Percentiles rank a stretch among this genome's conserved stretches.
Conservation (phyloP, 225 moss, liverwort and hornwort genomes). For the Marchantia paleacea region DNA sequence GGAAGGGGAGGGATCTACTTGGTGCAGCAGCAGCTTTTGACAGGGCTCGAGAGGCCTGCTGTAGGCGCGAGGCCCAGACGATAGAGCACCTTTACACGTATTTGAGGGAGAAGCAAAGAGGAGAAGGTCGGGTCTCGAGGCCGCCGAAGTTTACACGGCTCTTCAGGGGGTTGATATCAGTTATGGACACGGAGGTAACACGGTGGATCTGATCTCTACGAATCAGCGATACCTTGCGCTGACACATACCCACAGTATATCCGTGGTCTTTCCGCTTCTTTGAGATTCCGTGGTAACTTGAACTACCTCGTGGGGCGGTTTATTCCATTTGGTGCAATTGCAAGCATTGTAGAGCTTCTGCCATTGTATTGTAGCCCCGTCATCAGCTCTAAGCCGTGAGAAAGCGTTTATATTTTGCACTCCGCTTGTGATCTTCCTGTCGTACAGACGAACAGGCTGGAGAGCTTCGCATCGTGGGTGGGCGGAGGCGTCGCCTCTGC, state of each 20-base stretch:
- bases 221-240: neutral
- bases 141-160: neutral
- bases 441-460: conserved; percentile 37
- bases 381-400: neutral
- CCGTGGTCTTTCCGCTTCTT: neutral
- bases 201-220: neutral
- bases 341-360: neutral
- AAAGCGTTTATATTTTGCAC: neutral
- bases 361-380: neutral
- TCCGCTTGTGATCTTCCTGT: neutral
- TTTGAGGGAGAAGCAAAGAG: neutral
- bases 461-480: conserved; percentile 40
- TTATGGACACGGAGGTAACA: neutral
- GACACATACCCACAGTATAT: neutral
- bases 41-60: neutral
- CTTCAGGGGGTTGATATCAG: neutral
- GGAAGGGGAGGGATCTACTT: too few relatives aligned
- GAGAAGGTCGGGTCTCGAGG: neutral
- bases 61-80: too few relatives aligned
- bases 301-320: neutral
- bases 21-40: neutral
- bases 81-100: neutral
- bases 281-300: neutral
- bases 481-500: conserved; percentile 52
- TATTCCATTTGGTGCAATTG: too few relatives aligned